Evolutionary conservation across 108 stramenopile genomes (phyloP).

Genomic region (Cyclostephanos invisitatus): DNA sequence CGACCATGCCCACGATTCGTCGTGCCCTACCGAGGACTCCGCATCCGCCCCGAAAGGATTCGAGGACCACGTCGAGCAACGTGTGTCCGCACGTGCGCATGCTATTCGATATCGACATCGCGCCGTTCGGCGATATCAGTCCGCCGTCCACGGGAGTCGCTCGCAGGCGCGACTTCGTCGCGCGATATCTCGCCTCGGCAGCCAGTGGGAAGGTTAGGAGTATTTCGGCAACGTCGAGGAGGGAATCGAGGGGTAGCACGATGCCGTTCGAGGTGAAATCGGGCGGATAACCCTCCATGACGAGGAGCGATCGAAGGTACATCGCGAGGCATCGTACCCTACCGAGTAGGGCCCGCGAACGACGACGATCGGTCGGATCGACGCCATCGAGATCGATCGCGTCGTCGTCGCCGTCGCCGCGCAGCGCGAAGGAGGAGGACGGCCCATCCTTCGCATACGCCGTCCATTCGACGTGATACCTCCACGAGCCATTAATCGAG

Average conservation of each 20-base stretch:
- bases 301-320: slow-evolving; percentile 22
- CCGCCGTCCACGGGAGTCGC: slow-evolving; percentile 34
- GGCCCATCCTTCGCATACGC: slow-evolving; percentile 10
- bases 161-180: slow-evolving; percentile 23
- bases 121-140: slow-evolving; percentile 37
- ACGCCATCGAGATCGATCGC: slow-evolving; percentile 17
- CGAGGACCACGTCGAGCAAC: slow-evolving; percentile 28
- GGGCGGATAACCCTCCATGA: slow-evolving; percentile 35
- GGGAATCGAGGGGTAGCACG: slow-evolving; percentile 23
- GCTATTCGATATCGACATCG: slow-evolving; percentile 28
- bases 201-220: slow-evolving; percentile 43
- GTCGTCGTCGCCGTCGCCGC: background rate
- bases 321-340: slow-evolving; percentile 22
- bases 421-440: background rate
- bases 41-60: slow-evolving; percentile 37
- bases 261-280: slow-evolving; percentile 5
- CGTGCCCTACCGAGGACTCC: slow-evolving; percentile 25
- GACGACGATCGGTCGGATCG: slow-evolving; percentile 24
- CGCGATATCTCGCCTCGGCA: slow-evolving; percentile 32
- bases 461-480: slow-evolving; percentile 32
- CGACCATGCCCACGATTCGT: slow-evolving; percentile 30
- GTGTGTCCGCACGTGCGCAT: slow-evolving; percentile 33
- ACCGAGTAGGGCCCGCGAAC: slow-evolving; percentile 14
- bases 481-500: slow-evolving; percentile 1
- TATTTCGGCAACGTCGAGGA: slow-evolving; percentile 36